These are phyloP conservation scores for Melastoma candidum DNA, from an alignment of 441 rosid species.

Conservation along the genomic window DNA sequence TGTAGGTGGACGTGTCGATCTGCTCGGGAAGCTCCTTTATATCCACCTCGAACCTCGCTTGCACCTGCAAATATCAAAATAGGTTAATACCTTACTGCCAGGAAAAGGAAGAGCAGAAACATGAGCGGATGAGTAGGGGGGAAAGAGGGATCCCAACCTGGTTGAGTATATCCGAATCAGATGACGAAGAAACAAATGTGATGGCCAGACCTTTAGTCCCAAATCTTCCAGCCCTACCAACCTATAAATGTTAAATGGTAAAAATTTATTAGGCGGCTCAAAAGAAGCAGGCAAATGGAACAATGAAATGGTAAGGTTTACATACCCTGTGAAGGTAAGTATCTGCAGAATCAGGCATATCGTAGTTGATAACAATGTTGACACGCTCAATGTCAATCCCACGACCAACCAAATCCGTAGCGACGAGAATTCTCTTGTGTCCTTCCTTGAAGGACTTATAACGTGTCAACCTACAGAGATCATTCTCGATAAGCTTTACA, in stretches of 20 bases:
- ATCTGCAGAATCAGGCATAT: constrained; percentile 99
- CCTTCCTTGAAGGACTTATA: constrained; percentile 98
- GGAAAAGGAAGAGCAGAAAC: not conserved
- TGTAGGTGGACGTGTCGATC: constrained; percentile 93
- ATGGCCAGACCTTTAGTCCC: constrained; percentile 98
- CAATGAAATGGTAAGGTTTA: not conserved
- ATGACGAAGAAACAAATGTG: constrained; percentile 83
- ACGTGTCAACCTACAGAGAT: constrained; percentile 61
- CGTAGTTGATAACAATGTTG: constrained; percentile 93
- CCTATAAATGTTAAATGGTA: constrained; percentile 27
- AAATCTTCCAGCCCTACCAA: constrained; percentile 97
- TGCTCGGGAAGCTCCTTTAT: constrained; percentile 98
- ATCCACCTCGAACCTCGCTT: constrained; percentile 94
- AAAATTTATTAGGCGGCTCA: too few relatives aligned
- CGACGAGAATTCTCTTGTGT: constrained; percentile 91
- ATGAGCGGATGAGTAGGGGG: too few relatives aligned
- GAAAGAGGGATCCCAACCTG: constrained; percentile 38
- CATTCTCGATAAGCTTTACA: not conserved
- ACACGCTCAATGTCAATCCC: constrained; percentile 98
- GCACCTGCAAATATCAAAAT: constrained; percentile 37
- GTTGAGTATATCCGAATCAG: constrained; percentile 82
- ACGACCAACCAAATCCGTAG: constrained; percentile 92
- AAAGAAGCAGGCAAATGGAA: not conserved
- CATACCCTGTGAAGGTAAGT: constrained; percentile 95
- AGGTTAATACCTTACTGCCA: not conserved